These are phyloP conservation scores for Bruguiera gymnorhiza DNA, from an alignment of 345 rosid species.

Conservation along the genomic window DNA sequence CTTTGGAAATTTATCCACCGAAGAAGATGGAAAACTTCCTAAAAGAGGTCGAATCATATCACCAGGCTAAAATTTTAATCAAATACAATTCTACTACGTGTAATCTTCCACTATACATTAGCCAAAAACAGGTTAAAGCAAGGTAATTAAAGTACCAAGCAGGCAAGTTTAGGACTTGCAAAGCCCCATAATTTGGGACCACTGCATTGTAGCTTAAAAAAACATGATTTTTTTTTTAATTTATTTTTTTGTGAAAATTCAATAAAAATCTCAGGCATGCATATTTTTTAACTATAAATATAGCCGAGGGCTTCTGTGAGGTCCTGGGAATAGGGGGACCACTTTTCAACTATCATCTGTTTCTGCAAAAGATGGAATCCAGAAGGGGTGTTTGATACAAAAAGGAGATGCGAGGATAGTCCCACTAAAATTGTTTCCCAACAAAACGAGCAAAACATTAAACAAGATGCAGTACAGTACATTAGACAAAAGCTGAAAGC, in stretches of 20 bases:
- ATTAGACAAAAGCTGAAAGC: conserved; percentile 40
- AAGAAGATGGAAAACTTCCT: no score
- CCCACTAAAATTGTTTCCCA: conserved; percentile 41
- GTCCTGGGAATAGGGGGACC: conserved; percentile 45
- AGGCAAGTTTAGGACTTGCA: conserved; percentile 4
- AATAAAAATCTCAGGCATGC: conserved; percentile 61
- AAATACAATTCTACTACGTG: background rate
- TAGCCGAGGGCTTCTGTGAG: conserved; percentile 29
- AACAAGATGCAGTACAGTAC: conserved; percentile 18
- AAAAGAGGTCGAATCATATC: background rate
- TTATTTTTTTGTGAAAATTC: conserved; percentile 24
- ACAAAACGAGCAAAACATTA: conserved; percentile 6
- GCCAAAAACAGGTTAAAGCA: conserved; percentile 33
- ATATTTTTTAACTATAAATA: conserved; percentile 31
- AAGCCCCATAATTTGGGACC: conserved; percentile 51
- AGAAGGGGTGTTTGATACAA: conserved; percentile 12
- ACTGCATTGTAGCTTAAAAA: conserved; percentile 52
- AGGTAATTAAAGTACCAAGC: conserved; percentile 1
- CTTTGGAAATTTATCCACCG: background rate
- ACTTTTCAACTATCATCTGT: conserved; percentile 61
- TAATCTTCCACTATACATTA: conserved; percentile 17
- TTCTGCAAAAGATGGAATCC: conserved; percentile 24
- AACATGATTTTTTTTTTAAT: conserved; percentile 37
- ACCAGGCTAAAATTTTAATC: no score
- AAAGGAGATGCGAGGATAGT: conserved; percentile 11